A percentile compares a stretch with the other conserved stretches of the same genome.
Conservation (phyloP, 2,329 filamentous ascomycete genomes). For the Fusarium succisae region DNA sequence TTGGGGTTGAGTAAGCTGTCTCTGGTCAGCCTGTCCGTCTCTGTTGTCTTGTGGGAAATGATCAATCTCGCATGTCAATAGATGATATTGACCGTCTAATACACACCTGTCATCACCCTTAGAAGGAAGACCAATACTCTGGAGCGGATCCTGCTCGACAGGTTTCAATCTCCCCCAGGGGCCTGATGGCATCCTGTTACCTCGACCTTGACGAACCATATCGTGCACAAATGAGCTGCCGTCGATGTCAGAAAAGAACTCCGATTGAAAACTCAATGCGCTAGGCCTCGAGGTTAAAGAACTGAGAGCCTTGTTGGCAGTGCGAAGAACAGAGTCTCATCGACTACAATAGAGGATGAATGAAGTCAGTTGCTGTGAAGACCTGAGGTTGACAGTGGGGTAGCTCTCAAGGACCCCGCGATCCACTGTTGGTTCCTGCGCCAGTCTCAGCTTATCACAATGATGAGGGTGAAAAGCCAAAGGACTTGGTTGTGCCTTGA, state of each 20-base stretch:
- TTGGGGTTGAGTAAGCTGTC: conserved; percentile 76
- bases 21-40: conserved; percentile 1
- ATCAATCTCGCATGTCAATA: not conserved
- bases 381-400: conserved; percentile 25
- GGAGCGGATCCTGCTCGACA: conserved; percentile 78
- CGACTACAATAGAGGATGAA: not conserved
- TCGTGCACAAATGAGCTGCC: conserved; percentile 2
- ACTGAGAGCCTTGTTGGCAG: not conserved
- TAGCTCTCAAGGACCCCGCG: conserved; percentile 17
- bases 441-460: not conserved
- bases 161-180: conserved; percentile 79
- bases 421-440: conserved; percentile 31
- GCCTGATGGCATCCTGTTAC: conserved; percentile 54
- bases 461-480: not conserved
- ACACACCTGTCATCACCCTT: conserved; percentile 86
- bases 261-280: no score
- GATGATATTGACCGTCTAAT: not conserved
- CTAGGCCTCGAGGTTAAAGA: not conserved
- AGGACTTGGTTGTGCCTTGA: not conserved
- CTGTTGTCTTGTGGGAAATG: not conserved
- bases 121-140: conserved; percentile 84
- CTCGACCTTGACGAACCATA: conserved; percentile 47
- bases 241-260: not conserved
- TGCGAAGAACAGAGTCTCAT: not conserved
- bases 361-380: conserved; percentile 22